Evolutionary conservation across 2,329 filamentous ascomycete species (phyloP).

Genomic region (Colletotrichum godetiae): DNA sequence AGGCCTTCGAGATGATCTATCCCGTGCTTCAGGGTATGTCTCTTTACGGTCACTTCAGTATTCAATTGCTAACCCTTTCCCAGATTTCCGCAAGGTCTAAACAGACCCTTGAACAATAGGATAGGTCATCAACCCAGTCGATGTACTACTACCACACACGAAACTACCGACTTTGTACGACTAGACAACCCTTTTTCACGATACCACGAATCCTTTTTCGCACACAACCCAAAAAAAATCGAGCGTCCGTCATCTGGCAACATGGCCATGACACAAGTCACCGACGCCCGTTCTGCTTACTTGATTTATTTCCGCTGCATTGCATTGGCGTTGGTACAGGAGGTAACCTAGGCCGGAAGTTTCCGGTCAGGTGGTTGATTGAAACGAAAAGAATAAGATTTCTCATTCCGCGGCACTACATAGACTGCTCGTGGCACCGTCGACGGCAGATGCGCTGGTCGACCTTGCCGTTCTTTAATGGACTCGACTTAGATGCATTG

Average conservation of each 20-base stretch:
- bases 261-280: not conserved
- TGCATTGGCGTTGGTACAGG: constrained; percentile 67
- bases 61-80: constrained; percentile 2
- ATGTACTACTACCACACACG: constrained; percentile 36
- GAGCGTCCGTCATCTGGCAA: constrained; percentile 16
- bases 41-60: constrained; percentile 24
- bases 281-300: constrained; percentile 40
- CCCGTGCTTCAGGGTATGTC: constrained; percentile 86
- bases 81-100: constrained; percentile 71
- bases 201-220: constrained; percentile 56
- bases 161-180: constrained; percentile 49
- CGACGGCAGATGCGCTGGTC: constrained; percentile 34
- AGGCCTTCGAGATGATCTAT: constrained; percentile 97
- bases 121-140: constrained; percentile 26
- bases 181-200: constrained; percentile 52
- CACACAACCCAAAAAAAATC: constrained; percentile 31
- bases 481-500: constrained; percentile 32
- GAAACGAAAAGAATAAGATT: constrained; percentile 49
- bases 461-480: constrained; percentile 35
- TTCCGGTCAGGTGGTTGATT: constrained; percentile 44
- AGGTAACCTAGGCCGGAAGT: constrained; percentile 33
- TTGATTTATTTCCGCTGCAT: constrained; percentile 58
- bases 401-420: constrained; percentile 50
- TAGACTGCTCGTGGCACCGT: constrained; percentile 51
- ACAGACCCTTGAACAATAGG: not conserved